These are phyloP conservation scores for Neurospora sp. DNA, from an alignment of 495 filamentous ascomycete genomes.

Conservation along the genomic window DNA sequence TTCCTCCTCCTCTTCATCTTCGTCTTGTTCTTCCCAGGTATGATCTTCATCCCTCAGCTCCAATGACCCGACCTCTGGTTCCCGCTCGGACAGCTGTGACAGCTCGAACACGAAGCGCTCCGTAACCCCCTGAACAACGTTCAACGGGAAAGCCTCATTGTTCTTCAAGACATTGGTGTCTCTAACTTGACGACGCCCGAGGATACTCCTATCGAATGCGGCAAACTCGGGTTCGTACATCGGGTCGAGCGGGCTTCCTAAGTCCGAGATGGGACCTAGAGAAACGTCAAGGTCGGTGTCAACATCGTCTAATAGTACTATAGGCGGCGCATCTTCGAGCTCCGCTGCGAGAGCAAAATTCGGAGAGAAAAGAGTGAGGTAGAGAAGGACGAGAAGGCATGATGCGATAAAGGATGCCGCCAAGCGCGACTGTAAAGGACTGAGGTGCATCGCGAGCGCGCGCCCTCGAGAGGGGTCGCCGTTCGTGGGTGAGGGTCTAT, in stretches of 20 bases:
- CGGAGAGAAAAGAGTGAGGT: constrained; percentile 43
- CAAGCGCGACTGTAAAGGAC: constrained; percentile 58
- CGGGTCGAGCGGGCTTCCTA: constrained; percentile 18
- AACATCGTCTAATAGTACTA: constrained; percentile 37
- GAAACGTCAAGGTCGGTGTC: constrained; percentile 18
- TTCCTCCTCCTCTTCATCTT: constrained; percentile 9
- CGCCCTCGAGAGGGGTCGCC: constrained; percentile 25
- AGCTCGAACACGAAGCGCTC: constrained; percentile 26
- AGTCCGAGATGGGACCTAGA: constrained; percentile 3
- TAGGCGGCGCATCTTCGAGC: constrained; percentile 29
- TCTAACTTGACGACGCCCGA: constrained; percentile 47
- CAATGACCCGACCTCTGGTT: neutral
- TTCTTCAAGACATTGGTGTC: constrained; percentile 43
- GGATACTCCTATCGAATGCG: constrained; percentile 48
- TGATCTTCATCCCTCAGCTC: constrained; percentile 13
- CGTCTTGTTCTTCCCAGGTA: neutral
- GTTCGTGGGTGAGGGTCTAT: constrained; percentile 3
- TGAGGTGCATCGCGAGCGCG: constrained; percentile 47
- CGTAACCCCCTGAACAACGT: constrained; percentile 48
- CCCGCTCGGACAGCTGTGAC: constrained; percentile 5
- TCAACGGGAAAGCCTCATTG: constrained; percentile 46
- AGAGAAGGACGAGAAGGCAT: constrained; percentile 44
- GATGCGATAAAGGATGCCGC: constrained; percentile 52
- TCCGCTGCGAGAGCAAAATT: constrained; percentile 53
- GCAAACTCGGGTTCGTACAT: constrained; percentile 49